Base-by-base conservation (phyloP, 163 green algal species). In the Prototheca cutis region DNA sequence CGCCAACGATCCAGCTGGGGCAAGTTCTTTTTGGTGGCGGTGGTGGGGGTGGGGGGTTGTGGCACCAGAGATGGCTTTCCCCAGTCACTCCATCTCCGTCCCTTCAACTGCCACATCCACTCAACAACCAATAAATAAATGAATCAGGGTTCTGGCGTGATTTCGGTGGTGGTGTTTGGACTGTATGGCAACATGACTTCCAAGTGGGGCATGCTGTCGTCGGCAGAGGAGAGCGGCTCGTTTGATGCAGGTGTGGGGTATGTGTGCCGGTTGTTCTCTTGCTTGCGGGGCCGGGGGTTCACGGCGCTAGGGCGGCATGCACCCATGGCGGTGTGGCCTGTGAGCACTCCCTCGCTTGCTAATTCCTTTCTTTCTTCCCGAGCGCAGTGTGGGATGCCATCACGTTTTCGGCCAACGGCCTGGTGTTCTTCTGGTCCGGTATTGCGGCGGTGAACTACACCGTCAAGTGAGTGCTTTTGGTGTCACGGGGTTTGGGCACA, bases 351-450 rank as follows among this genome's bases (percentile, higher is more conserved):
- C n/a, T n/a, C n/a, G n/a, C n/a, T n/a, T n/a, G n/a, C n/a, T n/a
- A n/a, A n/a, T n/a, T n/a, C n/a, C n/a, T n/a, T n/a, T n/a, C n/a
- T n/a, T n/a, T n/a, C n/a, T n/a, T n/a, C n/a, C n/a, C n/a, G n/a
- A n/a, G 17, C 4, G 54, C 70, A 33, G 91, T 94, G 48, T 95
- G 84, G 84, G 73, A 89, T 34, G 80, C 86, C n/a, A 51, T 87
- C 3, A 66, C 68, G 21, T 87, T 89, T 66, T 62, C 82, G 25
- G 68, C 78, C 45, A 94, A 95, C 66, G 84, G 76, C 30, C 76
- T 94, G 33, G 84, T 96, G 29, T 96, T 96, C 68, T 94, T 96
- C 75, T 96, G 85, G 53, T 78, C 80, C 15, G 88, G 88, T 2
- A 75, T 84, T 0, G 73, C 71, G 6, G 77, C 73, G 27, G 74